Evolutionary conservation across 1,139 yeast genomes (phyloP), one percentile per base, ranked within the genome.

Genomic region (Yamadazyma oceani): DNA sequence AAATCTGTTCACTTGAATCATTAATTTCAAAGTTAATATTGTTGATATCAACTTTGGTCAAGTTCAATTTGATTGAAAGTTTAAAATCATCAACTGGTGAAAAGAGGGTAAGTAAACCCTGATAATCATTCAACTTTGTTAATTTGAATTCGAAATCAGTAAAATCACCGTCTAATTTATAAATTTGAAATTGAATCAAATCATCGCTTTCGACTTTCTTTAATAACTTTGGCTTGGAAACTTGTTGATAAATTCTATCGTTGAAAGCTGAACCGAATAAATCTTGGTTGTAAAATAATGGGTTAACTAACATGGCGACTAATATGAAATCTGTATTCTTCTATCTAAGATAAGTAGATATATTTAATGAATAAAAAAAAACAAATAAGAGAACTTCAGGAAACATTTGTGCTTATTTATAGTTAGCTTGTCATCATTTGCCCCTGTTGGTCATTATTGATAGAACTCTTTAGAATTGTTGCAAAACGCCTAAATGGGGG

Each of bases 141-240:
- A 63, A 70, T 40, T 53, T 62, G 26, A 70, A 66, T 47, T 70
- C 74, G 48, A 68, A 70, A 15, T 63, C 55, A 36, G 57, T 53
- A 49, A 67, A 70, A 49, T 58, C 52, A 5, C 74, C 74, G 28
- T 46, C 54, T 16, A 53, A 52, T 46, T 69, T 69, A 44, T 55
- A 60, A 37, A 70, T 60, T 41, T 69, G 73, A 36, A 69, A 61
- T 43, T 67, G 72, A 42, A 60, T 66, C 12, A 51, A 52, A 34
- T 64, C 65, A 33, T 65, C 71, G 13, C 64, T 53, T 45, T 69
- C 75, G 14, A 64, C 51, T 45, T 65, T 62, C 50, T 62, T 64
- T 26, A 67, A 49, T 12, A 66, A 58, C 43, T 60, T 60, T 9
- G 73, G 73, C 38, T 54, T 54, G 12, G 55, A 24, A 13, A 36